Base-by-base conservation (phyloP, 495 filamentous ascomycete genomes). In the Friedmanniomyces simplex region DNA sequence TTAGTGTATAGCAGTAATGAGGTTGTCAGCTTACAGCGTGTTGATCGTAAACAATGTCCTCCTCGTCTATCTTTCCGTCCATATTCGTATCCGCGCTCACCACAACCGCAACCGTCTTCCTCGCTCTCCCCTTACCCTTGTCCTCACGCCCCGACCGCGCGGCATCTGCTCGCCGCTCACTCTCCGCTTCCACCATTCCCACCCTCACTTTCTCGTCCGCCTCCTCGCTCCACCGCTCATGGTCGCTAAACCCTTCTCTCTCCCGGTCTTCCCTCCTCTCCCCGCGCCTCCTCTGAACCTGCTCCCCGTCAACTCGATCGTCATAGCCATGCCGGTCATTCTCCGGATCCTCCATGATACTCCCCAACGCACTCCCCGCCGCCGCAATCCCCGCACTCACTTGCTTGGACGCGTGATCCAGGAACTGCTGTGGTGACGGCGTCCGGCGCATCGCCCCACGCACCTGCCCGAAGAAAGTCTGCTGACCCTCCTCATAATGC, bases 381-480 rank as follows among this genome's bases (percentile, higher is more conserved):
- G 90, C 90, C 10, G 87, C 85, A 57, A 95, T 74, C 0, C 89
- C 85, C 12, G 88, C 88, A 0, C 78, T 81, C 22, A 94, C 84
- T 50, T 78, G 83, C 68, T 82, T 83, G 66, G 82, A 83, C 1
- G 89, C 88, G 30, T 79, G 82, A 66, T 91, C 87, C 59, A 91
- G 79, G 58, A 95, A 79, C 70, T 94, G 87, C 66, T 94, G 88
- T 25, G 91, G 91, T 65, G 88, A 94, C 11, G 91, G 88, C 5
- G 89, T 93, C 52, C 89, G 81, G 63, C 87, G 81, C 67, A 95
- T 72, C n/a, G 86, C 87, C 56, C 86, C 87, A 53, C 86, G 82
- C 76, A 94, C 85, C 48, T 85, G 85, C 47, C 81, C 77, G 62
- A 91, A 82, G 73, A 91, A 67, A 60, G 62, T 63, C 70, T 83